A percentile compares a stretch with the other conserved stretches of the same genome.
These are phyloP conservation scores for Suillus subluteus DNA, from an alignment of 768 basidiomycete species.

Conservation along the genomic window DNA sequence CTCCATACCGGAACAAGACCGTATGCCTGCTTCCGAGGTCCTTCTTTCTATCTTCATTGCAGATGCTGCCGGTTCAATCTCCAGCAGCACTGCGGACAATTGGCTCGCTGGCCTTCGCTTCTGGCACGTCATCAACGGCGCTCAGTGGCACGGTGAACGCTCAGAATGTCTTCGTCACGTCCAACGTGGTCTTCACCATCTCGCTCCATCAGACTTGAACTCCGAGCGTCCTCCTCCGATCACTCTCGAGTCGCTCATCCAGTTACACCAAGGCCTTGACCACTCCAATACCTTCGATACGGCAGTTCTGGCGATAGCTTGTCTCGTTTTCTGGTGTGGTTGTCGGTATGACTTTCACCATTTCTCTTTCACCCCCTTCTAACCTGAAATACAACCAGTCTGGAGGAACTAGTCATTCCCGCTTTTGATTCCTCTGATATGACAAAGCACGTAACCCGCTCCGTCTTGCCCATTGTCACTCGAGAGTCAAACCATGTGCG, in stretches of 20 bases:
- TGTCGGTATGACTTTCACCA: neutral
- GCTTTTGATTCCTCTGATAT: neutral
- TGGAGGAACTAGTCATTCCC: neutral
- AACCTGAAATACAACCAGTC: conserved; percentile 8
- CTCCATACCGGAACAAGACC: conserved; percentile 33
- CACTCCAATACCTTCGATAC: neutral
- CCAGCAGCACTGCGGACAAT: conserved; percentile 25
- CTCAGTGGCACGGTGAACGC: conserved; percentile 15
- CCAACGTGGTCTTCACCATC: neutral
- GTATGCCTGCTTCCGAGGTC: conserved; percentile 37
- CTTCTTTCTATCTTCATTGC: conserved; percentile 36
- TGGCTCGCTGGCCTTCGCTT: conserved; percentile 40
- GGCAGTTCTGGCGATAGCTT: neutral
- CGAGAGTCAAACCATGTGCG: neutral
- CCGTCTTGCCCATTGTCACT: neutral
- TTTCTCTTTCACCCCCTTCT: conserved; percentile 10
- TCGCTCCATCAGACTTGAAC: neutral
- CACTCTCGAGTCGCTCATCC: neutral
- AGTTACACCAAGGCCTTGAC: conserved; percentile 1
- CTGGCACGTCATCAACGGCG: conserved; percentile 41
- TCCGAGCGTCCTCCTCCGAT: neutral
- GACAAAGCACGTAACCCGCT: neutral
- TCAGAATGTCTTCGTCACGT: conserved; percentile 5
- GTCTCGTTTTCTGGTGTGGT: neutral
- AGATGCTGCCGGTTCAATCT: conserved; percentile 18